Conservation (phyloP, 2,329 filamentous ascomycete species). For the Stemphylium beticola region DNA sequence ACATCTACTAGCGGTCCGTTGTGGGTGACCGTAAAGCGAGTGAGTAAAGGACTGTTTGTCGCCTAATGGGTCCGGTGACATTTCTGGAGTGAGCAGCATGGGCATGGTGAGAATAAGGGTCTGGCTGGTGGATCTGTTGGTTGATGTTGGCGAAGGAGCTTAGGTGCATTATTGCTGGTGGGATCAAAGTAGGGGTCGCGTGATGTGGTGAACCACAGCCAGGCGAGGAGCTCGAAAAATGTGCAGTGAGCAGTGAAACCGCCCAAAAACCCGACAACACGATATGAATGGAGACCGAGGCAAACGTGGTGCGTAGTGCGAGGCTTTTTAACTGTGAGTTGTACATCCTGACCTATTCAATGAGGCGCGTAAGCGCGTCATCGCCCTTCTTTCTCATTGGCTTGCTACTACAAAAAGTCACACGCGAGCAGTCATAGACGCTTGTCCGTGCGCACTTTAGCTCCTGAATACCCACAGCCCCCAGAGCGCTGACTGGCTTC, state of each 20-base stretch:
- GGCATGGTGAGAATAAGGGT: conserved; percentile 11
- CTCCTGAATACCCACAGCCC: conserved; percentile 4
- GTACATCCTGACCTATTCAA: conserved; percentile 14
- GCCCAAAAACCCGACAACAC: not conserved
- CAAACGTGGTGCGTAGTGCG: conserved; percentile 5
- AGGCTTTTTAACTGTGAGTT: conserved; percentile 21
- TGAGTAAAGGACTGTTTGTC: conserved; percentile 1
- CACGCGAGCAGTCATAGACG: conserved; percentile 24
- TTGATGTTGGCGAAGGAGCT: conserved; percentile 14
- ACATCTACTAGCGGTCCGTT: conserved; percentile 26
- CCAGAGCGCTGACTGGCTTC: conserved; percentile 9
- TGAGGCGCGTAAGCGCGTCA: conserved; percentile 21
- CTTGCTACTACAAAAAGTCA: conserved; percentile 13
- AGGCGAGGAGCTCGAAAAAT: conserved; percentile 4
- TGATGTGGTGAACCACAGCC: conserved; percentile 19
- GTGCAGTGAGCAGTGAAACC: conserved; percentile 2
- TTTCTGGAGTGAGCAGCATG: conserved; percentile 12
- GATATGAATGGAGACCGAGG: conserved; percentile 9
- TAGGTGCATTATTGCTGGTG: conserved; percentile 18
- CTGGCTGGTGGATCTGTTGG: conserved; percentile 15
- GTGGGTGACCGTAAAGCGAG: conserved; percentile 16
- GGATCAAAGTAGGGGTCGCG: conserved; percentile 15
- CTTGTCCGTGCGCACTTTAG: conserved; percentile 16
- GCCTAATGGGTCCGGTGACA: not conserved
- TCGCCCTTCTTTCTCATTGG: conserved; percentile 20